phyloP scores from a whole-genome alignment of 176 grass and related monocot genomes.

The Juncus inflexus region DNA sequence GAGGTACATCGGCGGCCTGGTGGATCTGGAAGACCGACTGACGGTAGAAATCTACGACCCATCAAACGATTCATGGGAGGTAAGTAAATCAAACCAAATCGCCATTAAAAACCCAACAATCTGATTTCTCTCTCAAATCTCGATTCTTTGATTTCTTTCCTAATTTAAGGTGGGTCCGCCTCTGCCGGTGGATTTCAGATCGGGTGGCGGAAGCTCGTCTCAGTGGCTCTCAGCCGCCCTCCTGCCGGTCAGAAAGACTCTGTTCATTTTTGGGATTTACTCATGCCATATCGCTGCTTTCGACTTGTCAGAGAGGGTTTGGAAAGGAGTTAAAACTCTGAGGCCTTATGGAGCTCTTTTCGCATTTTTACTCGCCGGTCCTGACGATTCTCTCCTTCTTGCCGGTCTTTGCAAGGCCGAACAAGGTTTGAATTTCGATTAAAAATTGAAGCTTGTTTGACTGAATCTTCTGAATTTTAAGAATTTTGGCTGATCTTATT shows the following conservation, averaged over 20 bases:
- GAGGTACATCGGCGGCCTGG: constrained; percentile 40
- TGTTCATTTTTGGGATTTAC: constrained; percentile 44
- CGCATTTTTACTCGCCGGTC: constrained; percentile 35
- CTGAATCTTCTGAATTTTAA: too few species aligned
- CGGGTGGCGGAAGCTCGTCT: constrained; percentile 29
- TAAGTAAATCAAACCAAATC: too few species aligned
- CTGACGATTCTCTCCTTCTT: constrained; percentile 27
- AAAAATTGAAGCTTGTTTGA: too few species aligned
- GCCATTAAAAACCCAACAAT: too few species aligned
- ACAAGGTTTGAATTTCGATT: constrained; percentile 9
- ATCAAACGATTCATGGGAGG: neutral
- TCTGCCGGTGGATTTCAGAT: constrained; percentile 34
- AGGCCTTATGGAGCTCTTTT: constrained; percentile 31
- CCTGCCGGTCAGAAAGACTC: constrained; percentile 15
- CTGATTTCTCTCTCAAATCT: too few species aligned
- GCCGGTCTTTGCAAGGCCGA: constrained; percentile 17
- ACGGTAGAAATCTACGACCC: constrained; percentile 43
- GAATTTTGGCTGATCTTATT: too few species aligned
- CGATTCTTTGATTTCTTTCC: too few species aligned
- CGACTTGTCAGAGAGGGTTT: constrained; percentile 34
- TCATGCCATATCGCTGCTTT: constrained; percentile 43
- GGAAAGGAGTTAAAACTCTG: constrained; percentile 27
- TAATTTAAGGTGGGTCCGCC: constrained; percentile 35
- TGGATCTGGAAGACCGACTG: constrained; percentile 43
- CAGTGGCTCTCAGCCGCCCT: constrained; percentile 48